These are phyloP conservation scores for Diaporthe nobilis DNA, from an alignment of 2,329 filamentous ascomycete species.

Conservation along the genomic window DNA sequence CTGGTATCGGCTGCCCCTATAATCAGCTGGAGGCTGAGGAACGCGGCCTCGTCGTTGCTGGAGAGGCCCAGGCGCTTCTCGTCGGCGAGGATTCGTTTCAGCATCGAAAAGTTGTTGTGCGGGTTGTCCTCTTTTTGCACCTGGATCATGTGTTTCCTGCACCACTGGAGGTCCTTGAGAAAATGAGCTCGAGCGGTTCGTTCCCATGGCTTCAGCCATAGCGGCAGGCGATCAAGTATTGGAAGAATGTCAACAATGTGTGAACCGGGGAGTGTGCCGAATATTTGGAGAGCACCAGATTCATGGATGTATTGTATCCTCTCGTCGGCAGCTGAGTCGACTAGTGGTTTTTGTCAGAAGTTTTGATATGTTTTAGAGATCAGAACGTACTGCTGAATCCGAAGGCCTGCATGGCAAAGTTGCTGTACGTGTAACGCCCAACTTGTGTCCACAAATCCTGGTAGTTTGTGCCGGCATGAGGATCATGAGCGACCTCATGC, in stretches of 20 bases:
- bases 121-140: slow-evolving; percentile 25
- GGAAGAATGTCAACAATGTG: slow-evolving; percentile 13
- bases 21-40: slow-evolving; percentile 8
- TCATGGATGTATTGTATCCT: slow-evolving; percentile 19
- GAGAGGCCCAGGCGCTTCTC: slow-evolving; percentile 12
- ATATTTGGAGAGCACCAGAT: slow-evolving; percentile 13
- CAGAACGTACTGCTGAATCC: slow-evolving; percentile 8
- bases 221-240: not conserved
- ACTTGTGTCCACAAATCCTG: slow-evolving; percentile 19
- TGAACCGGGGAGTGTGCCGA: slow-evolving; percentile 7
- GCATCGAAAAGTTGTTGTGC: slow-evolving; percentile 8
- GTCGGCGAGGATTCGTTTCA: slow-evolving; percentile 5
- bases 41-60: slow-evolving; percentile 5
- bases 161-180: slow-evolving; percentile 10
- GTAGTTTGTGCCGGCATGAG: slow-evolving; percentile 17
- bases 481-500: slow-evolving; percentile 11
- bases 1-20: slow-evolving; percentile 14
- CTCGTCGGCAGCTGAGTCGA: slow-evolving; percentile 3
- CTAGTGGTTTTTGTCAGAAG: not conserved
- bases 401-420: slow-evolving; percentile 19
- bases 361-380: too few relatives aligned
- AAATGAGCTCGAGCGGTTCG: not conserved
- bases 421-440: slow-evolving; percentile 13
- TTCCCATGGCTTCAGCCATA: slow-evolving; percentile 6
- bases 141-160: slow-evolving; percentile 5